Percentiles rank a stretch among this genome's conserved stretches.
These are phyloP conservation scores for Solanum phureja DNA, from an alignment of 257 asterid species.

Conservation along the genomic window DNA sequence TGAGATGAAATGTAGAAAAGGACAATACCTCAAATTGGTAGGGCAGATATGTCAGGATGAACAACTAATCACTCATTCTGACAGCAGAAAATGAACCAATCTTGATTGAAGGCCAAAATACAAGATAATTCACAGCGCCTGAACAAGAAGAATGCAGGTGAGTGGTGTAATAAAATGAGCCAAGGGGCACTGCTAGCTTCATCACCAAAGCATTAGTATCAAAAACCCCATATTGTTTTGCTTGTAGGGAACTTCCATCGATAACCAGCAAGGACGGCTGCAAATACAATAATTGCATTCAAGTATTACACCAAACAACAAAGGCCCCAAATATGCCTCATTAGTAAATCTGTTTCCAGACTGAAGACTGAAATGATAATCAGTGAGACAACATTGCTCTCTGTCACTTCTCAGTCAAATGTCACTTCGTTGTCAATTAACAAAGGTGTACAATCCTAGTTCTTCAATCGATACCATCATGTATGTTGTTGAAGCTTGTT, in stretches of 20 bases:
- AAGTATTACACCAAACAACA: not conserved
- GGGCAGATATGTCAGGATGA: not conserved
- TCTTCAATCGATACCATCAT: not conserved
- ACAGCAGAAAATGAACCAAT: not conserved
- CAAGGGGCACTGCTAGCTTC: not conserved
- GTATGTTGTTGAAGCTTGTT: not conserved
- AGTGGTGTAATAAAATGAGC: not conserved
- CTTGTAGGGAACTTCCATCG: not conserved
- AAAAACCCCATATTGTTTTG: not conserved
- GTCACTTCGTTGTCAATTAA: not conserved
- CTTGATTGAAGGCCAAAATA: not conserved
- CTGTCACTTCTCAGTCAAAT: not conserved
- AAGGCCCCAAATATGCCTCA: not conserved
- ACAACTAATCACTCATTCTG: not conserved
- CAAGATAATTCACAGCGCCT: not conserved
- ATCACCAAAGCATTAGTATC: not conserved
- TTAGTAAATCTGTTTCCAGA: not conserved
- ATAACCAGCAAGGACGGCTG: not conserved
- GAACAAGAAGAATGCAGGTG: not conserved
- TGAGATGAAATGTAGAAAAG: not conserved
- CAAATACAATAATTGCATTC: not conserved
- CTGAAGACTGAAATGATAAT: not conserved
- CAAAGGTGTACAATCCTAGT: not conserved
- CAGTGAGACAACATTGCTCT: not conserved
- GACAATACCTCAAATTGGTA: not conserved